Percentiles rank a stretch among this genome's conserved stretches.
Conservation (phyloP, 169 alveolate genomes). For the Cryptosporidium viatorum region DNA sequence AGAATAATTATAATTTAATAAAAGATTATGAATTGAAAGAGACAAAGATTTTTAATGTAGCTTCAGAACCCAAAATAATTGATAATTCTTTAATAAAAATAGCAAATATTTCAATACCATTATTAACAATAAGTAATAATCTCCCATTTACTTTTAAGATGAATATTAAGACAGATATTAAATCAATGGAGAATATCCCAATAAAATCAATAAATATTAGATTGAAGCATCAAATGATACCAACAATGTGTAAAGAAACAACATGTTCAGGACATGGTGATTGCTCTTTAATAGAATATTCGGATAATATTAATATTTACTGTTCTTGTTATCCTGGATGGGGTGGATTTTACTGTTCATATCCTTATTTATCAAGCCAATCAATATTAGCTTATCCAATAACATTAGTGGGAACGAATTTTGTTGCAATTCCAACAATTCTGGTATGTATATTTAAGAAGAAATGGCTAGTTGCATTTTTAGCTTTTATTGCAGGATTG, state of each 20-base stretch:
- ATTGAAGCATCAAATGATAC: slow-evolving; percentile 26
- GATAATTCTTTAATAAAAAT: slow-evolving; percentile 4
- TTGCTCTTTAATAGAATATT: slow-evolving; percentile 21
- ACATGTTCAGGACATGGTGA: slow-evolving; percentile 74
- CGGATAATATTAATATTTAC: slow-evolving; percentile 35
- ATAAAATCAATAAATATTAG: slow-evolving; percentile 19
- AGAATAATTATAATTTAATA: slow-evolving; percentile 9
- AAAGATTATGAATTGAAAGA: slow-evolving; percentile 41
- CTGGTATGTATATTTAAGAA: slow-evolving; percentile 33
- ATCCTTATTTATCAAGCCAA: slow-evolving; percentile 48
- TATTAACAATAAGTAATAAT: neutral
- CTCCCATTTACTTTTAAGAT: slow-evolving; percentile 35
- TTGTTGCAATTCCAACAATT: slow-evolving; percentile 75
- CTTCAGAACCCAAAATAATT: neutral
- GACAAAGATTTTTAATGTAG: slow-evolving; percentile 20
- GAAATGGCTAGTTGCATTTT: slow-evolving; percentile 51
- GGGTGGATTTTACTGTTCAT: slow-evolving; percentile 72
- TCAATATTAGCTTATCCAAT: slow-evolving; percentile 59
- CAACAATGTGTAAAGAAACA: slow-evolving; percentile 14
- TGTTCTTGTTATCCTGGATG: slow-evolving; percentile 75
- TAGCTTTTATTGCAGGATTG: slow-evolving; percentile 70
- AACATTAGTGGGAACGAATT: slow-evolving; percentile 64
- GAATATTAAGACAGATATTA: slow-evolving; percentile 8
- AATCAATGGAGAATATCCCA: slow-evolving; percentile 1
- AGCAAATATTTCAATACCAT: slow-evolving; percentile 20